These are phyloP conservation scores for Paulownia fortunei DNA, from an alignment of 257 asterid species.

Conservation along the genomic window DNA sequence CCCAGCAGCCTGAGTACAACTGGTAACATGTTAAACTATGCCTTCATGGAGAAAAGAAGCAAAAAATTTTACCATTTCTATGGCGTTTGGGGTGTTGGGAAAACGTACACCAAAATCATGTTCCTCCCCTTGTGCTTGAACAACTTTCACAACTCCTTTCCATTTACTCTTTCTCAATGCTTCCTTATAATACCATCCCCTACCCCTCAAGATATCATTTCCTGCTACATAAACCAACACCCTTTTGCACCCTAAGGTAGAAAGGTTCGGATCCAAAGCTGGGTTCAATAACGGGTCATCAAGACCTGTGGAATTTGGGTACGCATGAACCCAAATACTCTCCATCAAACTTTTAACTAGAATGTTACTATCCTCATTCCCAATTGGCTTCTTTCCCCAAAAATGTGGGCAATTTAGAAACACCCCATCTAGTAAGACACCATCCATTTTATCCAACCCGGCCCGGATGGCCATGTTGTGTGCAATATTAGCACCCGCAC, in stretches of 20 bases:
- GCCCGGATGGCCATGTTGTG: slow-evolving; percentile 54
- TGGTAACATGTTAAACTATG: too few species aligned
- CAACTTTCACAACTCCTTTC: slow-evolving; percentile 36
- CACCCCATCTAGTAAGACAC: slow-evolving; percentile 41
- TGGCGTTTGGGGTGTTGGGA: slow-evolving; percentile 30
- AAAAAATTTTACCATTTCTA: slow-evolving; percentile 23
- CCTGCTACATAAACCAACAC: slow-evolving; percentile 49
- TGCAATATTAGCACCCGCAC: slow-evolving; percentile 61
- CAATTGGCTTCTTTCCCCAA: slow-evolving; percentile 49
- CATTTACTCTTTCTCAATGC: slow-evolving; percentile 31
- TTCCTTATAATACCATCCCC: slow-evolving; percentile 37
- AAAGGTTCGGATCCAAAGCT: slow-evolving; percentile 34
- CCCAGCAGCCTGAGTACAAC: too few species aligned
- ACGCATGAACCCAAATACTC: slow-evolving; percentile 46
- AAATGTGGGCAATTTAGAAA: slow-evolving; percentile 60
- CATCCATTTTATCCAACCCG: slow-evolving; percentile 42
- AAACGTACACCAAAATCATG: slow-evolving; percentile 35
- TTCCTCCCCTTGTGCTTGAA: slow-evolving; percentile 35
- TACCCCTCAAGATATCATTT: slow-evolving; percentile 36
- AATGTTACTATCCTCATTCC: slow-evolving; percentile 3
- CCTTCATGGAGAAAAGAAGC: slow-evolving; percentile 40
- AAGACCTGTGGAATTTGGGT: slow-evolving; percentile 51
- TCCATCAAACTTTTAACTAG: background rate
- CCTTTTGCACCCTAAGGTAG: slow-evolving; percentile 30
- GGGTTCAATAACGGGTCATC: slow-evolving; percentile 55